Evolutionary conservation across 2,329 filamentous ascomycete species (phyloP), one percentile per base, ranked within the genome.

Genomic region (Sporothrix protearum): DNA sequence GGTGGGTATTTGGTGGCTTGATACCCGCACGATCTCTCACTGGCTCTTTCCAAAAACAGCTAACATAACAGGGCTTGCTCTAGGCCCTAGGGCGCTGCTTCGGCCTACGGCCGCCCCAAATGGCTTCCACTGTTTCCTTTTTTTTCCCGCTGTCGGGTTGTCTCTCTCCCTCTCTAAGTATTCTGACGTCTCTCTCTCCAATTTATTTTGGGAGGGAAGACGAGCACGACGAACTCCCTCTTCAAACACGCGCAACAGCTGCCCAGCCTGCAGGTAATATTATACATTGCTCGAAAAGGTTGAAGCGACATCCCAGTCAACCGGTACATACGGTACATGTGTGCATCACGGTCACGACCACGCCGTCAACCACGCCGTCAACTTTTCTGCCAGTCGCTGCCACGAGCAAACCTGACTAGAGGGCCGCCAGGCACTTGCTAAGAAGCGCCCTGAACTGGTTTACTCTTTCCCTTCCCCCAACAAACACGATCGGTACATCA

Each of bases 141-240:
- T 25, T 16, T 28, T 28, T n/a, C n/a, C 36, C 22, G 36, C n/a
- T n/a, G 36, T 8, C 45, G 59, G 59, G n/a, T 47, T 14, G 4
- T 12, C 42, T 47, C 36, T 25, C 36, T 14, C 59, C 22, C n/a
- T n/a, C n/a, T n/a, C n/a, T 45, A 42, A 63, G 33, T 16, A 45
- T n/a, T 25, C 59, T 63, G 59, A 63, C 36, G 36, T 63, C 59
- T 63, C 57, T 63, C 30, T 59, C 55, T 36, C 33, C 33, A 36
- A n/a, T n/a, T n/a, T n/a, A n/a, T n/a, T n/a, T n/a, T n/a, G n/a
- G n/a, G n/a, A n/a, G n/a, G n/a, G n/a, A n/a, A n/a, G n/a, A n/a
- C n/a, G 36, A 45, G 28, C 59, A 25, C 59, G 59, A 64, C 59
- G 39, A 16, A 4, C 42, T 47, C 33, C 33, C 19, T n/a, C n/a